Percentiles rank a stretch among this genome's conserved stretches.
Evolutionary conservation across 1,284 basidiomycete genomes (phyloP).

Genomic region (Moesziomyces sp.): DNA sequence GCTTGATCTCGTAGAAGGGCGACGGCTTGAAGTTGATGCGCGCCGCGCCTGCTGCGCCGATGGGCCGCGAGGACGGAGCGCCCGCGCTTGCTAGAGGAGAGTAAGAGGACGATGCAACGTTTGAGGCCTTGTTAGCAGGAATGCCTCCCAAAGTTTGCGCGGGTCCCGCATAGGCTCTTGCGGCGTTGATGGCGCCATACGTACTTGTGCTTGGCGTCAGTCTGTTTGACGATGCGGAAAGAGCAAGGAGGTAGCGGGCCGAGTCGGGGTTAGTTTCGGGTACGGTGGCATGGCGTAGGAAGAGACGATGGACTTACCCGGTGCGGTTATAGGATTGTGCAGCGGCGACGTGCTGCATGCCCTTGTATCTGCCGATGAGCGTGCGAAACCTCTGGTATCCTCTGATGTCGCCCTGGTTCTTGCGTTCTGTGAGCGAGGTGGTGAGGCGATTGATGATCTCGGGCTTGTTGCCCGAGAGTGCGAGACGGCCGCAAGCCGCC

Average conservation of each 20-base stretch:
- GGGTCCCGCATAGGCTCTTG: conserved; percentile 29
- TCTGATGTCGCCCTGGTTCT: conserved; percentile 31
- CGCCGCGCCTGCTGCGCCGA: conserved; percentile 20
- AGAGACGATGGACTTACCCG: conserved; percentile 13
- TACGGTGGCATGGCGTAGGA: neutral
- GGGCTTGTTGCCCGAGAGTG: conserved; percentile 55
- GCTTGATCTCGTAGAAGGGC: conserved; percentile 58
- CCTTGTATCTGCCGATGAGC: conserved; percentile 37
- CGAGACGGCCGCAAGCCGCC: conserved; percentile 27
- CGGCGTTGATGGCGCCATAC: conserved; percentile 23
- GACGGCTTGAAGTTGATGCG: conserved; percentile 55
- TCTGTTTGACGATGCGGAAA: neutral
- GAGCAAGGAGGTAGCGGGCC: neutral
- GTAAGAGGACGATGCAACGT: conserved; percentile 30
- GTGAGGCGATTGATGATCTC: conserved; percentile 47
- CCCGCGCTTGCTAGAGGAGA: conserved; percentile 18
- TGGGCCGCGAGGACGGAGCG: conserved; percentile 7
- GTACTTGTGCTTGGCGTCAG: conserved; percentile 26
- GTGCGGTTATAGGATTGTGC: conserved; percentile 6
- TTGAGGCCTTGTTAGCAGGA: conserved; percentile 23
- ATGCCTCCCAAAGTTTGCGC: conserved; percentile 26
- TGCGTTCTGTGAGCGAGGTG: conserved; percentile 24
- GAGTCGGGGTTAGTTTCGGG: conserved; percentile 1
- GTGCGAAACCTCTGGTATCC: conserved; percentile 40
- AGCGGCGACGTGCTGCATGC: conserved; percentile 3